phyloP scores from a whole-genome alignment of 2,329 filamentous ascomycete species.

The Verticillium tricorpus region DNA sequence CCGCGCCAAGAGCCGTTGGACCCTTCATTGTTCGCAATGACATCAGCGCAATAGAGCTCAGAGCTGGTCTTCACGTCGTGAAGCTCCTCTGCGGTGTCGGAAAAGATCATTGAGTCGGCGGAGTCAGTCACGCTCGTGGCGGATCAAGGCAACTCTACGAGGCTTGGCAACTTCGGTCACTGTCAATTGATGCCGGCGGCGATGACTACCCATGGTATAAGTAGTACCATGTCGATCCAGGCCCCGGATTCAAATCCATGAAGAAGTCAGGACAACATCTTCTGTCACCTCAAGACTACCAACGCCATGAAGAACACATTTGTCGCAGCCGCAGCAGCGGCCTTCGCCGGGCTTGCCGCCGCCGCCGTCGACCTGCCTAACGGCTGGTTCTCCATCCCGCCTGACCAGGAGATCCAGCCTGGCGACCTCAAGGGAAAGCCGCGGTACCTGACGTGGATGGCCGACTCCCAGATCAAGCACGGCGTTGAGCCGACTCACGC shows the following conservation, averaged over 20 bases:
- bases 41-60: neutral
- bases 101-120: neutral
- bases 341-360: constrained; percentile 1
- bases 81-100: neutral
- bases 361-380: constrained; percentile 9
- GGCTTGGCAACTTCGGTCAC: neutral
- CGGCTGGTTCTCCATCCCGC: constrained; percentile 10
- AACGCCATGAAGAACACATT: neutral
- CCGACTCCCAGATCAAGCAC: constrained; percentile 20
- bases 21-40: neutral
- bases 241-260: neutral
- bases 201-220: neutral
- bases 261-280: neutral
- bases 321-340: constrained; percentile 3
- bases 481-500: constrained; percentile 19
- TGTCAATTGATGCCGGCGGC: neutral
- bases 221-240: neutral
- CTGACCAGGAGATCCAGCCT: constrained; percentile 9
- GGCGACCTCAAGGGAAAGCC: constrained; percentile 7
- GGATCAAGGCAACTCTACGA: neutral
- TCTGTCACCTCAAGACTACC: neutral
- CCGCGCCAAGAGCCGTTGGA: neutral
- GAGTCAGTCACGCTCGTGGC: neutral
- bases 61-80: neutral
- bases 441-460: constrained; percentile 20